phyloP scores from a whole-genome alignment of 1,139 yeast genomes.

The Pneumocystis jirovecii region DNA sequence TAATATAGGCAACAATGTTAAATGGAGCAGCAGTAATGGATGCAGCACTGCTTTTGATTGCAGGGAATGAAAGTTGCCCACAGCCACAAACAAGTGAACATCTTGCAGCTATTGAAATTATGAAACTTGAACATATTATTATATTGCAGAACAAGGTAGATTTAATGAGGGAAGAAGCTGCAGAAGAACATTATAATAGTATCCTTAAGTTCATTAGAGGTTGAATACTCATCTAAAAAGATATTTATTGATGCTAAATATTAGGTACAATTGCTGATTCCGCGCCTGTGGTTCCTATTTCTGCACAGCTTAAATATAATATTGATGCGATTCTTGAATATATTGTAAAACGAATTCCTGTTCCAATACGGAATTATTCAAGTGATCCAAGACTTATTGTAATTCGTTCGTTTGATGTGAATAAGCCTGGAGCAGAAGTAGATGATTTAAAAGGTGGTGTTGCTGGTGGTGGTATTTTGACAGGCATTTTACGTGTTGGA shows the following conservation, averaged over 20 bases:
- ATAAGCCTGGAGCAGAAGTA: slow-evolving; percentile 96
- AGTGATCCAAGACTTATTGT: slow-evolving; percentile 93
- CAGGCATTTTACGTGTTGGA: slow-evolving; percentile 91
- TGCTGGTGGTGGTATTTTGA: slow-evolving; percentile 96
- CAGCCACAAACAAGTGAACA: slow-evolving; percentile 99
- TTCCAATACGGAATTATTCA: slow-evolving; percentile 85
- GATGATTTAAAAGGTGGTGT: slow-evolving; percentile 98
- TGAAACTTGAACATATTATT: slow-evolving; percentile 94
- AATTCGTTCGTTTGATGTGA: slow-evolving; percentile 95
- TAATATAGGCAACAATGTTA: slow-evolving; percentile 70
- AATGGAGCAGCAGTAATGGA: slow-evolving; percentile 99
- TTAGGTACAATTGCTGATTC: slow-evolving; percentile 94
- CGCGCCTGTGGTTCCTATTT: slow-evolving; percentile 96
- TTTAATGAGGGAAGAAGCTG: slow-evolving; percentile 94
- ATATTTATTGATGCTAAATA: background rate
- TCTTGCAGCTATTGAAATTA: slow-evolving; percentile 97
- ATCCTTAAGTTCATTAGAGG: slow-evolving; percentile 71
- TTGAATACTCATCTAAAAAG: background rate
- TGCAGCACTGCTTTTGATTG: slow-evolving; percentile 88
- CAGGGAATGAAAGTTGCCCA: slow-evolving; percentile 98
- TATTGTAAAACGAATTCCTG: slow-evolving; percentile 89
- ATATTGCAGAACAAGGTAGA: slow-evolving; percentile 97
- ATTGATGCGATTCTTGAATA: slow-evolving; percentile 97
- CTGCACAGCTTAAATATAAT: slow-evolving; percentile 96
- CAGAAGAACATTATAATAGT: slow-evolving; percentile 86